Conservation (phyloP, 768 basidiomycete genomes). For the Cystobasidium ongulense region DNA sequence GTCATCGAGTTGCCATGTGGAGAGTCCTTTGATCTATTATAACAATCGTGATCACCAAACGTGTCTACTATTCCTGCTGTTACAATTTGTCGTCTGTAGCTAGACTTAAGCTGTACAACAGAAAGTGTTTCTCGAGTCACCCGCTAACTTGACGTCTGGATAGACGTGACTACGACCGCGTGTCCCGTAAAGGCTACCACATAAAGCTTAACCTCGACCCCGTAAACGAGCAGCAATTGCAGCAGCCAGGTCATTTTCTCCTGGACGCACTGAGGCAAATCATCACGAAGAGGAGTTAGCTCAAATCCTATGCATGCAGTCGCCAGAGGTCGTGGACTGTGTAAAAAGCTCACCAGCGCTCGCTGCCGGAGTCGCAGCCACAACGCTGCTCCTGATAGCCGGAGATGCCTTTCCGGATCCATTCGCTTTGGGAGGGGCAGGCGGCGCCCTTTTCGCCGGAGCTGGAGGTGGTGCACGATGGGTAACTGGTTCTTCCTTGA, state of each 20-base stretch:
- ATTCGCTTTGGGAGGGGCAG: conserved; percentile 39
- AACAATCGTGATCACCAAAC: background rate
- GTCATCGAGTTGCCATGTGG: conserved; percentile 5
- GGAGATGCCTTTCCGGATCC: background rate
- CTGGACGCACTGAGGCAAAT: background rate
- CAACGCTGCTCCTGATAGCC: background rate
- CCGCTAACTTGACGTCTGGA: no score
- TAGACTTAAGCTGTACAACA: no score
- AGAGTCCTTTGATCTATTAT: conserved; percentile 4
- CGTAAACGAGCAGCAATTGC: conserved; percentile 3
- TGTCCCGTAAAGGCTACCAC: no score
- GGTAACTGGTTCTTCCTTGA: conserved; percentile 67
- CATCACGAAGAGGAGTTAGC: background rate
- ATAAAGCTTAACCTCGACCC: background rate
- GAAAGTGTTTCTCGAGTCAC: no score
- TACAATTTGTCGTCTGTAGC: no score
- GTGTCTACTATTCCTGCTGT: no score
- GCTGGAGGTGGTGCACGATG: conserved; percentile 57
- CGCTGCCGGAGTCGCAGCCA: background rate
- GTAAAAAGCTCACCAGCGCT: background rate
- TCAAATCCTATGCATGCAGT: no score
- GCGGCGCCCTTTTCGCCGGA: conserved; percentile 40
- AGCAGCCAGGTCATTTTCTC: background rate
- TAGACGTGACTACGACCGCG: no score
- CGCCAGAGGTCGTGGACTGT: no score